Conservation (phyloP, 257 asterid species). For the Penstemon newberryi region DNA sequence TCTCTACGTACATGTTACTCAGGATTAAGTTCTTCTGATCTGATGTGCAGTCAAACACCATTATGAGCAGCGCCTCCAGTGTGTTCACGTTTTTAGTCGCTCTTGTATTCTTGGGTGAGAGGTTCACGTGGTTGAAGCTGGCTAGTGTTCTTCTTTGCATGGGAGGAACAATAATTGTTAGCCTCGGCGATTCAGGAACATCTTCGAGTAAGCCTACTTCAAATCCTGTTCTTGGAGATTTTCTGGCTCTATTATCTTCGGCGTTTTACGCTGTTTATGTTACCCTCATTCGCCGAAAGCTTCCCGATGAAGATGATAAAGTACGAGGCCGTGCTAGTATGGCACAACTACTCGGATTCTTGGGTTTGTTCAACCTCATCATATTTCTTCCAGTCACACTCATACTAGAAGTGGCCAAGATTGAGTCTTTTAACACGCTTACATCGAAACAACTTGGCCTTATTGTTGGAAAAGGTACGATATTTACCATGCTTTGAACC, state of each 20-base stretch:
- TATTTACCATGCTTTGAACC: neutral
- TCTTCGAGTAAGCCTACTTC: slow-evolving; percentile 53
- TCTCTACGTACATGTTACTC: neutral
- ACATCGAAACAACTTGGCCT: slow-evolving; percentile 71
- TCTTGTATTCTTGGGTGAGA: slow-evolving; percentile 82
- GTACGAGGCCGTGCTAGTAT: slow-evolving; percentile 64
- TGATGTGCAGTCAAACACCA: slow-evolving; percentile 77
- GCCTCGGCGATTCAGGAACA: slow-evolving; percentile 74
- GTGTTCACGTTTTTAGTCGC: slow-evolving; percentile 91
- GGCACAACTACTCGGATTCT: slow-evolving; percentile 93
- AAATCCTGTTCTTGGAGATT: slow-evolving; percentile 75
- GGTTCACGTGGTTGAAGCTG: slow-evolving; percentile 84
- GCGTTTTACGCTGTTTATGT: slow-evolving; percentile 80
- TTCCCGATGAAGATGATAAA: slow-evolving; percentile 83
- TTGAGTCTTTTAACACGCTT: slow-evolving; percentile 57
- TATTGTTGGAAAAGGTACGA: slow-evolving; percentile 89
- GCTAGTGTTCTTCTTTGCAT: slow-evolving; percentile 87
- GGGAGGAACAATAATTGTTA: slow-evolving; percentile 87
- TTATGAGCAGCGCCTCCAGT: slow-evolving; percentile 91
- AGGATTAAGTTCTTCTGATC: slow-evolving; percentile 24
- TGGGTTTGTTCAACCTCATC: slow-evolving; percentile 82
- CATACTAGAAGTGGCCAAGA: slow-evolving; percentile 51
- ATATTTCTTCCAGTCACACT: slow-evolving; percentile 76
- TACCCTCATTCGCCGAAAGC: slow-evolving; percentile 73
- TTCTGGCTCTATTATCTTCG: slow-evolving; percentile 71